Conservation (phyloP, 176 grass and related monocot genomes). For the bread wheat (Triticum aestivum) region IWGSC_CS_RefSeq_v2.1 NC_057800.1:517801377-517801876, state of each 20-base stretch:
- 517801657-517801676: background rate
- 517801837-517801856: background rate
- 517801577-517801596: background rate
- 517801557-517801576: background rate
- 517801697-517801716: constrained; percentile 8
- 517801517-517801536: constrained; percentile 36
- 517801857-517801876: constrained; percentile 1
- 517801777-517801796: background rate
- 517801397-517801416: constrained; percentile 38
- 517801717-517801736: background rate
- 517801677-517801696: background rate
- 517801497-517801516: constrained; percentile 38
- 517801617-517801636: background rate
- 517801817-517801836: constrained; percentile 17
- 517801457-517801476: constrained; percentile 46
- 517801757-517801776: constrained; percentile 12
- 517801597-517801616: background rate
- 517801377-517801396: constrained; percentile 7
- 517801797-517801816: background rate
- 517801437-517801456: constrained; percentile 23
- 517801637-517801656: background rate
- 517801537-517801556: constrained; percentile 31
- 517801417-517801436: constrained; percentile 51
- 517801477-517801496: constrained; percentile 42
- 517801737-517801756: background rate